Evolutionary conservation across 1,284 basidiomycete genomes (phyloP).

Genomic region (Ceratobasidium sp.): DNA sequence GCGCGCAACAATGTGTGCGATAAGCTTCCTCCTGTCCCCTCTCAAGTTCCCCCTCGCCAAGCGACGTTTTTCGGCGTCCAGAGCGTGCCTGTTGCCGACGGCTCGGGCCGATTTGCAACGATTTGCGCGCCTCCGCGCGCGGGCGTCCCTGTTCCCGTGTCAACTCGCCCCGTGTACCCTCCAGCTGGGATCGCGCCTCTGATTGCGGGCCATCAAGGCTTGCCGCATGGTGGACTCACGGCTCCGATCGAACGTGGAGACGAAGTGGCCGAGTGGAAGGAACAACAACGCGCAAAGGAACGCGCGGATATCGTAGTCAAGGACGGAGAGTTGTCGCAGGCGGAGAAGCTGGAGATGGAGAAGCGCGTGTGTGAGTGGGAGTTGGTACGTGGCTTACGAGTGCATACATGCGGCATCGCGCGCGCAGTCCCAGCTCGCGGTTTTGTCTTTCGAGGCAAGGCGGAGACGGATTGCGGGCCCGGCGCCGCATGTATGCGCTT

Average conservation of each 20-base stretch:
- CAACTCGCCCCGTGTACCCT: too few species aligned
- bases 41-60: conserved; percentile 10
- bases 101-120: conserved; percentile 20
- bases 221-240: conserved; percentile 36
- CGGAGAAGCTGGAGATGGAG: too few species aligned
- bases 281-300: too few species aligned
- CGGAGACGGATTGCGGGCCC: not conserved
- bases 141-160: conserved; percentile 10
- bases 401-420: too few species aligned
- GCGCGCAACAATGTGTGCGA: conserved; percentile 13
- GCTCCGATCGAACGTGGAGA: too few species aligned
- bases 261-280: too few species aligned
- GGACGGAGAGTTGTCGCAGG: too few species aligned
- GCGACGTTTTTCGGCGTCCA: conserved; percentile 38
- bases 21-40: conserved; percentile 7
- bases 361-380: too few species aligned
- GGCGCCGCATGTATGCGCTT: conserved; percentile 32
- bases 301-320: too few species aligned
- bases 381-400: too few species aligned
- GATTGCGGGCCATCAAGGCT: conserved; percentile 26
- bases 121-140: not conserved
- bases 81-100: too few species aligned
- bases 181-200: conserved; percentile 30
- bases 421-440: not conserved
- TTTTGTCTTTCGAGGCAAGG: not conserved